Base-by-base conservation (phyloP, 2,329 filamentous ascomycete genomes). In the Lachnellula occidentalis region DNA sequence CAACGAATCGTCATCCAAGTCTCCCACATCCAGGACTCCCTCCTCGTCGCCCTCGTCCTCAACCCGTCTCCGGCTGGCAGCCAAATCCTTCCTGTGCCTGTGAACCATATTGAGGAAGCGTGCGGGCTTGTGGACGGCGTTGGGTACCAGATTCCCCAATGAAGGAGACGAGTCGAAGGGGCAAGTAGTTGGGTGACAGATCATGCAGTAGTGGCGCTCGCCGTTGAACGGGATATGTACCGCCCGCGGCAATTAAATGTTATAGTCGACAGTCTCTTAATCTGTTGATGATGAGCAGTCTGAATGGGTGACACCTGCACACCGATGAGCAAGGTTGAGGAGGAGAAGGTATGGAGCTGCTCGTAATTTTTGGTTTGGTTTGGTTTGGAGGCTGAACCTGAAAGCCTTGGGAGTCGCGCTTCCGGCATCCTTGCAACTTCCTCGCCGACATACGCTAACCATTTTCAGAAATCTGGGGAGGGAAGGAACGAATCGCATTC, bases 21-120 rank as follows among this genome's bases (percentile, higher is more conserved):
- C 82, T 55, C 78, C 72, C 51, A 74, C 72, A 56, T 81, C 80
- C 50, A 71, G 74, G 57, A 76, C 78, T 61, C 74, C 79, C 60
- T 88, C 85, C 61, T 88, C 86, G 64, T 88, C 86, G 63, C 79
- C 85, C 68, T 88, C 85, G 66, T 88, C 85, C 70, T 85, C 83
- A 61, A 83, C 78, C 64, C 85, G 81, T 69, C 86, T 83, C 66
- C 85, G 81, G 64, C 82, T 82, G 68, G 83, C 82, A 70, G 87
- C 80, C 64, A 82, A 71, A 72, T 83, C 85, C 73, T 80, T 85
- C 71, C 83, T 81, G 67, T 81, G 79, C 66, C 78, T 70, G 53
- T 74, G 70, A 67, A 74, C 75, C 78, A 80, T 81, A 50, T 59
- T 71, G 62, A 61, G 58, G 61, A 63, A 53, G 57, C 64, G 48